Conservation (phyloP, 2,329 filamentous ascomycete species). For the Talaromyces sp. region DNA sequence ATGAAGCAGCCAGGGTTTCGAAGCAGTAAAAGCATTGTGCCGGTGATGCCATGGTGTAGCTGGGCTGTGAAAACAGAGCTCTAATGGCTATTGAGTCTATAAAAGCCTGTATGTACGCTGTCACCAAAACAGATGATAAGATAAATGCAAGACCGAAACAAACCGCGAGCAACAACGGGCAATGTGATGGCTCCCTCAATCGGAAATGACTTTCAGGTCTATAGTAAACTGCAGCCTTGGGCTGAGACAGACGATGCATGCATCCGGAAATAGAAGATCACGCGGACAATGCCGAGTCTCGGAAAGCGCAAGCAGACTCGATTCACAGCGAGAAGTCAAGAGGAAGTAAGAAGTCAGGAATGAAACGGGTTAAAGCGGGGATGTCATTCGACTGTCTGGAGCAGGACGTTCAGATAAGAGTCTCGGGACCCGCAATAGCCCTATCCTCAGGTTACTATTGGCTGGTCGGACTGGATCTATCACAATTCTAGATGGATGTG, state of each 20-base stretch:
- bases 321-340: neutral
- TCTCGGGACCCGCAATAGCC: neutral
- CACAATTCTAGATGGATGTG: neutral
- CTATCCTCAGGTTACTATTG: neutral
- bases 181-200: neutral
- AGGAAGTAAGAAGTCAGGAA: neutral
- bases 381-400: neutral
- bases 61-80: neutral
- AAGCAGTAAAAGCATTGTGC: constrained; percentile 93
- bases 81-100: constrained; percentile 10
- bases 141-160: no score
- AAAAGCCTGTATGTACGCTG: neutral
- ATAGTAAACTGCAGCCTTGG: neutral
- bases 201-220: neutral
- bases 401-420: neutral
- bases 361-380: constrained; percentile 4
- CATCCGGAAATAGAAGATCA: neutral
- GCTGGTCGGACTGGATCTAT: neutral
- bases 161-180: neutral
- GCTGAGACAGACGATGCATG: neutral
- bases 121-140: no score
- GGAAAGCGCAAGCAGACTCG: neutral
- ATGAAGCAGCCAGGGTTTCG: constrained; percentile 74
- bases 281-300: neutral
- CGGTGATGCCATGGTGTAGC: constrained; percentile 68